Base-by-base conservation (phyloP, 768 basidiomycete species). In the Sarcomyxa edulis region DNA sequence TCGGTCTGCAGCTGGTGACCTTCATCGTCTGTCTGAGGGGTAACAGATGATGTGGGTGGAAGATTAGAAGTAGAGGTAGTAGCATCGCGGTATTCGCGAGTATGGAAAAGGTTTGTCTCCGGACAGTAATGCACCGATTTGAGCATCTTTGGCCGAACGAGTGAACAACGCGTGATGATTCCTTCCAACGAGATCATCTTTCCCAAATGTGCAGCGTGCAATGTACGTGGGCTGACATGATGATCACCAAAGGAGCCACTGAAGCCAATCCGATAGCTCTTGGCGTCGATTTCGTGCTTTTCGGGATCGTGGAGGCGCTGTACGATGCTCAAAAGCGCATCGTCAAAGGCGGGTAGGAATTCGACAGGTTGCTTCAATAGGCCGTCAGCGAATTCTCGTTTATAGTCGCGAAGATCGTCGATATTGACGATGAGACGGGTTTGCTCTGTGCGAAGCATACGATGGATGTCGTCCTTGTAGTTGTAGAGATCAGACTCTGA, bases 121-220 rank as follows among this genome's bases (percentile, higher is more conserved):
- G 85, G 82, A 55, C 92, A 95, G 64, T 85, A 99, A 56, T 99
- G 96, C 32, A 97, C 78, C 8, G 96, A 97, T 58, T 84, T 87
- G 55, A 96, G 75, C 90, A 99, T 95, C 67, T 99, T 99, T 11
- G 96, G 96, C 22, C 96, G 84, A 38, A 98, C 95, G 42, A 99
- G 81, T 6, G 94, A 97, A 60, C 96, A 99, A 42, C 96, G 78
- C 3, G 95, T 98, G 46, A 99, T 92, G 56, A 99, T 99, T 26
- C 95, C 96, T 66, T 99, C 96, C 23, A 99, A 60, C 23, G 88
- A 93, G 54, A 98, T 89, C 92, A 98, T 92, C 62, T 85, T 92
- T 34, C 92, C 89, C 14, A 99, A 77, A 59, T 98, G 85, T 44
- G 78, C 73, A 21, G 92, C 86, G 41, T 81, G 77, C 35, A 99